phyloP scores from a whole-genome alignment of 768 basidiomycete genomes.

The Trametes villosa region DNA sequence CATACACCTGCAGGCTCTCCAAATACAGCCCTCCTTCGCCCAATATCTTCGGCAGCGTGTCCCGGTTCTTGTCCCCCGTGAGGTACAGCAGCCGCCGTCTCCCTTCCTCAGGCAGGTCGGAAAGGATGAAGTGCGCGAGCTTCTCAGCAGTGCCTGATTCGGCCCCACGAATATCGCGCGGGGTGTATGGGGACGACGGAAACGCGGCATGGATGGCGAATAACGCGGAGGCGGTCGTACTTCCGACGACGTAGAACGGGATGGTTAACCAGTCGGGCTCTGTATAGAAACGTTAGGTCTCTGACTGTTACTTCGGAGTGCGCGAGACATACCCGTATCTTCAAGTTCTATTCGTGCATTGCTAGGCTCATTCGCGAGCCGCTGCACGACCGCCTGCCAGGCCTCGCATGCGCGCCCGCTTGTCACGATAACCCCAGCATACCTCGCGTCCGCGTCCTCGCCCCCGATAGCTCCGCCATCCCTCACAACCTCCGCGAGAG shows the following conservation, averaged over 20 bases:
- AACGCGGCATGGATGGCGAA: conserved; percentile 36
- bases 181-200: conserved; percentile 34
- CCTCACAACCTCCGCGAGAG: conserved; percentile 48
- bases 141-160: conserved; percentile 70
- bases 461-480: conserved; percentile 29
- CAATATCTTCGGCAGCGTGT: conserved; percentile 62
- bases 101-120: conserved; percentile 30
- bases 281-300: neutral
- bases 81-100: conserved; percentile 63
- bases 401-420: conserved; percentile 80
- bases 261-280: conserved; percentile 54
- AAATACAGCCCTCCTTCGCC: conserved; percentile 48
- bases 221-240: conserved; percentile 59
- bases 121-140: conserved; percentile 66
- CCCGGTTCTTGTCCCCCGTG: conserved; percentile 86
- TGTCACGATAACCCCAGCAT: conserved; percentile 74
- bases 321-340: no score
- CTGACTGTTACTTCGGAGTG: no score
- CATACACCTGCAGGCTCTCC: conserved; percentile 67
- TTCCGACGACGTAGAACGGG: conserved; percentile 83
- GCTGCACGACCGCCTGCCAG: conserved; percentile 54
- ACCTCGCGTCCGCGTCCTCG: neutral
- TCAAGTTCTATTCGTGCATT: neutral
- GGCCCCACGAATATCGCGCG: conserved; percentile 46
- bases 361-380: conserved; percentile 4